These are phyloP conservation scores for Aspergillus incahuasiensis DNA, from an alignment of 495 filamentous ascomycete genomes.

Conservation along the genomic window DNA sequence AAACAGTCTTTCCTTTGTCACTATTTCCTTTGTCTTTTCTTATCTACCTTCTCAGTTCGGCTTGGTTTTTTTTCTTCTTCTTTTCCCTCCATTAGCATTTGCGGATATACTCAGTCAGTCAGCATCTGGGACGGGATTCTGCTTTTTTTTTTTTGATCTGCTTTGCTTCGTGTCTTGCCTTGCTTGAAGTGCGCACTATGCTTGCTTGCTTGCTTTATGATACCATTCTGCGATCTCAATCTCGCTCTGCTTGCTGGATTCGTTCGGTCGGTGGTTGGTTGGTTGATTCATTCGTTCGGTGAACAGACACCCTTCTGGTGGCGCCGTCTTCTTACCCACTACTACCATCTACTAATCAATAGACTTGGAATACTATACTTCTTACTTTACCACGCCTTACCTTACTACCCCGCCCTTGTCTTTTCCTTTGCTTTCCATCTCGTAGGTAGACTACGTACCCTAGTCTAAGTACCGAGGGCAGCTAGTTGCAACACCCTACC, in stretches of 20 bases:
- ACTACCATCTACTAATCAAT: not conserved
- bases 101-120: not conserved
- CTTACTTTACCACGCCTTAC: too few relatives aligned
- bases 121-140: slow-evolving; percentile 25
- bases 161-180: slow-evolving; percentile 5
- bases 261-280: slow-evolving; percentile 4
- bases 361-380: slow-evolving; percentile 1
- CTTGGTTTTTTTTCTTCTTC: slow-evolving; percentile 17
- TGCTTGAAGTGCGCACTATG: slow-evolving; percentile 23
- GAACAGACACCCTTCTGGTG: too few relatives aligned
- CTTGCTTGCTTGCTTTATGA: slow-evolving; percentile 26
- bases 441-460: too few relatives aligned
- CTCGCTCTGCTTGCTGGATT: too few relatives aligned
- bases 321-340: not conserved
- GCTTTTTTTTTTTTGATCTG: slow-evolving; percentile 13
- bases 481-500: too few relatives aligned
- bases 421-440: too few relatives aligned
- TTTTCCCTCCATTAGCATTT: slow-evolving; percentile 7
- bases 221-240: slow-evolving; percentile 40
- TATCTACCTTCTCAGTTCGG: slow-evolving; percentile 16
- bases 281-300: slow-evolving; percentile 18
- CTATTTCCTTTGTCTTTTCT: slow-evolving; percentile 11
- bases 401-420: too few relatives aligned
- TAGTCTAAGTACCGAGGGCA: too few relatives aligned
- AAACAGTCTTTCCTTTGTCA: slow-evolving; percentile 20